phyloP scores from a whole-genome alignment of 345 rosid species.

The Cardamine resedifolia region DNA sequence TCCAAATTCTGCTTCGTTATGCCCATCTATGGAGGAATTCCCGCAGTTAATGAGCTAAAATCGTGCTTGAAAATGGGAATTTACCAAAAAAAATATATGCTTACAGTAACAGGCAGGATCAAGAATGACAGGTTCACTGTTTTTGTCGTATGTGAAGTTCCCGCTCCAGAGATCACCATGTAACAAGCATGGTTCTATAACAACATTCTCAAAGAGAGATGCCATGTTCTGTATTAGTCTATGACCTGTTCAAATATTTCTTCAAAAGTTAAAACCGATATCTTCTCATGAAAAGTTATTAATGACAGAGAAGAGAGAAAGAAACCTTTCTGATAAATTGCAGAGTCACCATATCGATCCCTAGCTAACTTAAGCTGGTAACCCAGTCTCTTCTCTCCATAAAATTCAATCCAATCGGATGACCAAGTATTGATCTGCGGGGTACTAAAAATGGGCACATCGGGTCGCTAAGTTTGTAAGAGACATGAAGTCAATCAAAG shows the following conservation, averaged over 20 bases:
- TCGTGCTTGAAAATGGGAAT: background rate
- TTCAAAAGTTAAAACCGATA: background rate
- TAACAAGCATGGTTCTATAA: conserved; percentile 76
- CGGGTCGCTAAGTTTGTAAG: background rate
- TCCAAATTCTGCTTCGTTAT: conserved; percentile 91
- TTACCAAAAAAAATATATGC: conserved; percentile 1
- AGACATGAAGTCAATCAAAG: background rate
- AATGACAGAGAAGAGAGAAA: conserved; percentile 2
- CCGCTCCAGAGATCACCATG: conserved; percentile 99
- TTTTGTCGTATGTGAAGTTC: conserved; percentile 75
- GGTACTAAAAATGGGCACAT: conserved; percentile 41
- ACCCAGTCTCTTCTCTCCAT: conserved; percentile 81
- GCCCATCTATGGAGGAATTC: conserved; percentile 60
- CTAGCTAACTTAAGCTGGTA: conserved; percentile 76
- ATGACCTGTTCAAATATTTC: conserved; percentile 50
- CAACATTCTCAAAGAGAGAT: conserved; percentile 64
- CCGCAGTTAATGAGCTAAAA: background rate
- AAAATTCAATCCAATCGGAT: conserved; percentile 83
- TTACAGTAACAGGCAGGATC: conserved; percentile 98
- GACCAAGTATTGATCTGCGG: conserved; percentile 92
- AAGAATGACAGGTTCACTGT: conserved; percentile 82
- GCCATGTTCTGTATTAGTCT: conserved; percentile 71
- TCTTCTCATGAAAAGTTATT: background rate
- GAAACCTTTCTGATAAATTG: conserved; percentile 74
- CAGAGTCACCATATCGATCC: conserved; percentile 71